Percentiles rank a stretch among this genome's conserved stretches.
Evolutionary conservation across 345 rosid species (phyloP).

Genomic region (Crucihimalaya himalaica): DNA sequence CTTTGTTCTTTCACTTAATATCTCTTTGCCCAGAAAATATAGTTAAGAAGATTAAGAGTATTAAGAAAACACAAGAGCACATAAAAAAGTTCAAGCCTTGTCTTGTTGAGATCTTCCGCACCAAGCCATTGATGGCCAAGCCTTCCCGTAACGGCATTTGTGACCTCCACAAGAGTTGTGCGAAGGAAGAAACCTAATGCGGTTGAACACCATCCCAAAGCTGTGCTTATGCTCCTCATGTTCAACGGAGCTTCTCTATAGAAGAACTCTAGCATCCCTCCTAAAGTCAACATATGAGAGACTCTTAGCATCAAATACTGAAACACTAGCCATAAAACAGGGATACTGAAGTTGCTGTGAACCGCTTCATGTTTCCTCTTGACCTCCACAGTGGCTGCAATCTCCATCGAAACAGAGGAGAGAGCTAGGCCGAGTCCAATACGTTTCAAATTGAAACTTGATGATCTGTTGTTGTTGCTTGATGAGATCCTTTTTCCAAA

Average conservation of each 20-base stretch:
- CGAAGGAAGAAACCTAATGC: conserved; percentile 54
- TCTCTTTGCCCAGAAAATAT: conserved; percentile 25
- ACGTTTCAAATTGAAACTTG: conserved; percentile 43
- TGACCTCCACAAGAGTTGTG: conserved; percentile 38
- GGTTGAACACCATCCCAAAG: conserved; percentile 54
- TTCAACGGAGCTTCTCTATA: conserved; percentile 48
- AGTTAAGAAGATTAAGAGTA: conserved; percentile 43
- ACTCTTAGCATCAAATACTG: conserved; percentile 47
- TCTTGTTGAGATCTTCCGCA: conserved; percentile 43
- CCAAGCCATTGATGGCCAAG: conserved; percentile 52
- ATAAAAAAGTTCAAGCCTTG: conserved; percentile 49
- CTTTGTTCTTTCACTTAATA: background rate
- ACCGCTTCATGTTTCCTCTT: conserved; percentile 41
- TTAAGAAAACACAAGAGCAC: conserved; percentile 47
- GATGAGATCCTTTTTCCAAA: background rate
- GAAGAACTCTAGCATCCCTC: conserved; percentile 65
- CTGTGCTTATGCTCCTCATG: conserved; percentile 52
- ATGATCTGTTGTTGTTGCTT: background rate
- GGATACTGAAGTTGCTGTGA: conserved; percentile 7
- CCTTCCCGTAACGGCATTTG: conserved; percentile 46
- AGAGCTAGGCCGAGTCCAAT: conserved; percentile 50
- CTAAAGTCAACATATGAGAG: conserved; percentile 52
- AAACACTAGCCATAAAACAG: conserved; percentile 54
- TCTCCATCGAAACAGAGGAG: conserved; percentile 52
- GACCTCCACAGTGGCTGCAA: conserved; percentile 44